Conservation (phyloP, 73 alveolate genomes). For the Breviolum minutum region DNA sequence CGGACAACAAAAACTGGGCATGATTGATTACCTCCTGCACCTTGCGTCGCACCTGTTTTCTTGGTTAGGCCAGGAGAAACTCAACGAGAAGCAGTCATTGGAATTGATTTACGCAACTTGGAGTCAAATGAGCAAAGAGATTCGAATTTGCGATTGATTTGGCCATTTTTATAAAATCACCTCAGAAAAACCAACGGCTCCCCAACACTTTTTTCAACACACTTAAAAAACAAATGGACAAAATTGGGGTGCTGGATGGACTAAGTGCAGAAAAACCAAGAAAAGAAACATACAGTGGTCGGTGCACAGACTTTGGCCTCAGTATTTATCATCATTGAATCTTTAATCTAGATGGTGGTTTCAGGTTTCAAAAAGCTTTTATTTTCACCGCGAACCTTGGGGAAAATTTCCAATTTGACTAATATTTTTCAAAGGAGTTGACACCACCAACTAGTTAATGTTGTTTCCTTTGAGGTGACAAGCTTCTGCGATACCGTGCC, state of each 20-base stretch:
- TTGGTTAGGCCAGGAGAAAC: constrained; percentile 25
- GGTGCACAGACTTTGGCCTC: neutral
- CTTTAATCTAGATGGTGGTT: neutral
- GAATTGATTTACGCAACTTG: constrained; percentile 34
- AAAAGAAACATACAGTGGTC: neutral
- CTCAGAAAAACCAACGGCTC: neutral
- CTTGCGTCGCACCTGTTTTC: neutral
- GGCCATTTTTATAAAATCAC: neutral
- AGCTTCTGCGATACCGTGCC: constrained; percentile 29
- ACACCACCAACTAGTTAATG: too few species aligned
- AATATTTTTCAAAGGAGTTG: too few species aligned
- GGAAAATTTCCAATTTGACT: too few species aligned
- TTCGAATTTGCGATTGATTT: neutral
- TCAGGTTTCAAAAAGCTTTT: neutral
- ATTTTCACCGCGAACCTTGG: too few species aligned
- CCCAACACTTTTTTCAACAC: neutral
- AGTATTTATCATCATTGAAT: neutral
- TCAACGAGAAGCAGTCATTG: constrained; percentile 38
- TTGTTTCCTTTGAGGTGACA: neutral
- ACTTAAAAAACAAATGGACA: too few species aligned
- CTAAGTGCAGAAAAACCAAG: neutral
- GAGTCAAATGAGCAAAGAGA: neutral
- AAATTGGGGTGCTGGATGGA: too few species aligned
- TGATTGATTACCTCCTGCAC: neutral
- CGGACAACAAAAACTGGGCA: too few species aligned